phyloP scores from a whole-genome alignment of 2,329 filamentous ascomycete genomes.

The Fusarium concolor region DNA sequence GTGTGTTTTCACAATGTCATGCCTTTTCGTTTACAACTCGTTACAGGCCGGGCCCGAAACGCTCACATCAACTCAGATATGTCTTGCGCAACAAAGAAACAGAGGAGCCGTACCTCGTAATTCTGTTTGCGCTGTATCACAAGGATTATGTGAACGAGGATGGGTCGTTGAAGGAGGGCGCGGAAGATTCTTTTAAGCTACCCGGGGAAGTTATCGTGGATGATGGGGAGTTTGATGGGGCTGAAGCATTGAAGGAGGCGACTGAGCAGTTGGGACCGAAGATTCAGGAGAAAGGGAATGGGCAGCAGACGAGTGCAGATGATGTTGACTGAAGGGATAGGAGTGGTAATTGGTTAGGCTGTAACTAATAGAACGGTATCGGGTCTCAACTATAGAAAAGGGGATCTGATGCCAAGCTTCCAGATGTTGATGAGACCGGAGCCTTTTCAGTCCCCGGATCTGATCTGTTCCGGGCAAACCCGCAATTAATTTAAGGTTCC shows the following conservation, averaged over 20 bases:
- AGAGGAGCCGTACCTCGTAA: slow-evolving; percentile 79
- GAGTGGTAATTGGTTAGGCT: background rate
- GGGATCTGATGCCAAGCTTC: background rate
- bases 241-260: slow-evolving; percentile 54
- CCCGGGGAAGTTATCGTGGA: slow-evolving; percentile 14
- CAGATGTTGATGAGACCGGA: background rate
- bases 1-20: slow-evolving; percentile 35
- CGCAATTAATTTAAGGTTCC: background rate
- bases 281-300: slow-evolving; percentile 31
- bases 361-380: background rate
- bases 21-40: slow-evolving; percentile 37
- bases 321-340: slow-evolving; percentile 56
- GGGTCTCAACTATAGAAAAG: background rate
- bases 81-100: slow-evolving; percentile 85
- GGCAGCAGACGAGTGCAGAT: slow-evolving; percentile 51
- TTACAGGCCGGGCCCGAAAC: slow-evolving; percentile 58
- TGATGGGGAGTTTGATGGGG: slow-evolving; percentile 49
- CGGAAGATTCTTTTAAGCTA: slow-evolving; percentile 45
- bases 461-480: background rate
- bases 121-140: slow-evolving; percentile 82
- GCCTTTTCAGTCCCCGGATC: background rate
- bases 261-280: slow-evolving; percentile 51
- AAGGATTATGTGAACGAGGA: slow-evolving; percentile 73
- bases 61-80: slow-evolving; percentile 89
- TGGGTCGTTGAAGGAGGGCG: slow-evolving; percentile 62